Evolutionary conservation across 1,284 basidiomycete genomes (phyloP), one percentile per base, ranked within the genome.

Genomic region (Rhodotorula mucilaginosa): DNA sequence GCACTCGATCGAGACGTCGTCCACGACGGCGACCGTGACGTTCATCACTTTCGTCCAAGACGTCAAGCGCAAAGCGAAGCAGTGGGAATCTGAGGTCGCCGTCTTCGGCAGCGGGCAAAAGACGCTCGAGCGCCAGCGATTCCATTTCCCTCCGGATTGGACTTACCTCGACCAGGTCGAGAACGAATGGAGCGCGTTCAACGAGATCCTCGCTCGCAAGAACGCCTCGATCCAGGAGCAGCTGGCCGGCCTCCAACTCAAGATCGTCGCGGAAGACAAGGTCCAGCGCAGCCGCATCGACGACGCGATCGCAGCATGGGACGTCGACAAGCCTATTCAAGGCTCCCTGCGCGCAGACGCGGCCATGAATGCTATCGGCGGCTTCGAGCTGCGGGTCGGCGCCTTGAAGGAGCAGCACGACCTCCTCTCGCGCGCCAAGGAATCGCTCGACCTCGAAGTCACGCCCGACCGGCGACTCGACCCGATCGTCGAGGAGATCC

Each of bases 31-130:
- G 73, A 94, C 97, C 80, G 97, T 99, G 76, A 90, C 92, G 1
- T 97, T 99, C 83, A 98, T 99, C 82, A 99, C 97, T 34, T 97
- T 97, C 80, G 95, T 99, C 1, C 96, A 99, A 83, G 95, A 98
- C 84, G 87, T 99, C 77, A 98, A 98, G 84, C 90, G 91, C 80
- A 97, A 95, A 85, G 92, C 93, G 69, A 92, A 93, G 83, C 87
- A 88, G 86, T 99, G 97, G 97, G 90, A 88, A n/a, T 92, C 94
- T 23, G 91, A 96, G 86, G 94, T 99, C 80, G 92, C 94, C 72
- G 87, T 95, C 61, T 98, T 96, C 79, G 90, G 89, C 51, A 88
- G 88, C 72, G 95, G 96, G 66, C 95, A 99, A 84, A 96, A 97
- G 87, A 96, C 93, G 2, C 86, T 99, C 69, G 94, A 98, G 82